Conservation (phyloP, 2,329 filamentous ascomycete species). For the Nemania diffusa region DNA sequence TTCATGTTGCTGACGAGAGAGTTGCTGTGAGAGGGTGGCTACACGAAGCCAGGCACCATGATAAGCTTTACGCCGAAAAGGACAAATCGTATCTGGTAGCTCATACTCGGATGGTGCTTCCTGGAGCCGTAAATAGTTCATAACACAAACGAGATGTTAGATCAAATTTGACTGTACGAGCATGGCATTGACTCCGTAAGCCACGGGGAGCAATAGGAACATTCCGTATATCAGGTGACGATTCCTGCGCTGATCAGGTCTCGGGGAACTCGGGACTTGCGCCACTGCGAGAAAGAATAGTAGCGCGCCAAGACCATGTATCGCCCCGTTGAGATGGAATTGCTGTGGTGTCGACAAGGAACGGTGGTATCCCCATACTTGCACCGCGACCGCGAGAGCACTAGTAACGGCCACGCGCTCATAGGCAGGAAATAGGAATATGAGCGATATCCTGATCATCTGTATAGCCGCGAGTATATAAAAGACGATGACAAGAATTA, state of each 20-base stretch:
- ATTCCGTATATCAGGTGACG: constrained; percentile 4
- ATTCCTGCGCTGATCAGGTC: neutral
- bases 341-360: constrained; percentile 18
- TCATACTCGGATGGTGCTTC: constrained; percentile 13
- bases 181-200: constrained; percentile 26
- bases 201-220: constrained; percentile 22
- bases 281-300: constrained; percentile 29
- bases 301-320: constrained; percentile 33
- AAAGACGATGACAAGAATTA: too few relatives aligned
- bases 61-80: constrained; percentile 26
- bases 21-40: constrained; percentile 3
- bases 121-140: neutral
- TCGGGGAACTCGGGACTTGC: constrained; percentile 13
- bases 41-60: constrained; percentile 21
- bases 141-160: constrained; percentile 27
- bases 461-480: too few relatives aligned
- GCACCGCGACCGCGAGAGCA: constrained; percentile 15
- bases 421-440: constrained; percentile 20
- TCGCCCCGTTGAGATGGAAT: constrained; percentile 31
- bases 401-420: constrained; percentile 11
- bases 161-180: constrained; percentile 34
- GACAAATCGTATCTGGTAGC: constrained; percentile 18
- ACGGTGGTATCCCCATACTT: constrained; percentile 26
- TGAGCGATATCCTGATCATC: neutral
- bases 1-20: constrained; percentile 28